Percentiles rank a stretch among this genome's conserved stretches.
phyloP scores from a whole-genome alignment of 768 basidiomycete genomes.

The Pholiota microspora region DNA sequence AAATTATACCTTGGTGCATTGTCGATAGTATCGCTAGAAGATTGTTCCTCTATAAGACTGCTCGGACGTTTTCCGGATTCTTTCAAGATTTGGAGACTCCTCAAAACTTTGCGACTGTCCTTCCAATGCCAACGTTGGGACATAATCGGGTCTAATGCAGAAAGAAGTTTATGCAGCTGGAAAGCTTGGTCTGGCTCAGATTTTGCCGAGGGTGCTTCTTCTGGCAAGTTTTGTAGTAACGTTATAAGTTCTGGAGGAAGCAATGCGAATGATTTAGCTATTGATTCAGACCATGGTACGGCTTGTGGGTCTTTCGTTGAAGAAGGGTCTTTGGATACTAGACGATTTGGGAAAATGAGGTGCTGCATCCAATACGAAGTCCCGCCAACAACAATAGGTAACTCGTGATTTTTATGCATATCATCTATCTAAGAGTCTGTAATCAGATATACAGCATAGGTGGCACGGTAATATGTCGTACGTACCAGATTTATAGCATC shows the following conservation, averaged over 20 bases:
- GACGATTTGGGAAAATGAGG: slow-evolving; percentile 82
- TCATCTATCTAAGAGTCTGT: slow-evolving; percentile 62
- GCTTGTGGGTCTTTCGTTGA: background rate
- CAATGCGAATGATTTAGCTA: slow-evolving; percentile 39
- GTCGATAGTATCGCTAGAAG: slow-evolving; percentile 27
- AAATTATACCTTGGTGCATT: slow-evolving; percentile 49
- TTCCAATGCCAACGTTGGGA: slow-evolving; percentile 94
- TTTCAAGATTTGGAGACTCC: slow-evolving; percentile 76
- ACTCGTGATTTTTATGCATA: slow-evolving; percentile 54
- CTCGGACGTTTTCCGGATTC: slow-evolving; percentile 64
- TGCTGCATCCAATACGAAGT: slow-evolving; percentile 99
- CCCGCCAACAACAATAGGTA: slow-evolving; percentile 93
- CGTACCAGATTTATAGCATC: slow-evolving; percentile 78
- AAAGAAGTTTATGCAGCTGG: slow-evolving; percentile 64
- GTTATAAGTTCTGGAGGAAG: slow-evolving; percentile 46
- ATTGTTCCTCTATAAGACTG: slow-evolving; percentile 66
- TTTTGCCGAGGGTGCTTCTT: slow-evolving; percentile 54
- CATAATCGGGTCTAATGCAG: slow-evolving; percentile 65
- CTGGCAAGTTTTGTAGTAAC: slow-evolving; percentile 59
- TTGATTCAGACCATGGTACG: slow-evolving; percentile 30
- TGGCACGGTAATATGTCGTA: slow-evolving; percentile 10
- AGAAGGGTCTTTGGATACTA: slow-evolving; percentile 33
- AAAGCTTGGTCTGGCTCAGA: slow-evolving; percentile 53
- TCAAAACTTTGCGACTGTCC: slow-evolving; percentile 86
- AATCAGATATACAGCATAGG: background rate